Percentiles rank a stretch among this genome's conserved stretches.
These are phyloP conservation scores for Calycina herbarum DNA, from an alignment of 2,329 filamentous ascomycete species.

Conservation along the genomic window DNA sequence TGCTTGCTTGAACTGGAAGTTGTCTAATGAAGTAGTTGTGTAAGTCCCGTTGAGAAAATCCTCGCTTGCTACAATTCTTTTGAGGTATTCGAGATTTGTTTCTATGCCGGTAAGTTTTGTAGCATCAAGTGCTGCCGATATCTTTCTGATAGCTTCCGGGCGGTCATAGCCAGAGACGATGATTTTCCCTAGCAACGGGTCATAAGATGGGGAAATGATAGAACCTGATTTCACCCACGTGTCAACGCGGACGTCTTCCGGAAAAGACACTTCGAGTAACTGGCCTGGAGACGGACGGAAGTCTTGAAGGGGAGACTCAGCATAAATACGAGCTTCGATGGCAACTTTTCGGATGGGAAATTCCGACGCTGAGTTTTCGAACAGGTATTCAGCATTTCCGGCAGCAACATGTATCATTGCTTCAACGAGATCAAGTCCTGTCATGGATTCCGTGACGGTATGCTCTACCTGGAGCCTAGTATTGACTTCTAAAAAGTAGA, in stretches of 20 bases:
- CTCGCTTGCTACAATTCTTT: slow-evolving; percentile 14
- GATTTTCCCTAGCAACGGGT: slow-evolving; percentile 75
- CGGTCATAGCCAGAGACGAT: slow-evolving; percentile 62
- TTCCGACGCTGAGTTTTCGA: slow-evolving; percentile 20
- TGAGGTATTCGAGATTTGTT: slow-evolving; percentile 50
- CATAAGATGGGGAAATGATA: slow-evolving; percentile 72
- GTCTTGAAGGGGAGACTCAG: slow-evolving; percentile 64
- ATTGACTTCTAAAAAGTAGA: slow-evolving; percentile 30
- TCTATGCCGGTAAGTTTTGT: slow-evolving; percentile 53
- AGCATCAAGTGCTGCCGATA: slow-evolving; percentile 59
- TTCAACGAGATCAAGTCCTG: slow-evolving; percentile 29
- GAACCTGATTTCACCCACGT: slow-evolving; percentile 70
- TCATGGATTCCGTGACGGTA: slow-evolving; percentile 26
- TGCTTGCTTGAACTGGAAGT: slow-evolving; percentile 33
- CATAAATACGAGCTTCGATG: slow-evolving; percentile 72
- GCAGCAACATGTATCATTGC: slow-evolving; percentile 33
- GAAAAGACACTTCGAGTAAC: slow-evolving; percentile 39
- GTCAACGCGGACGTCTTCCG: slow-evolving; percentile 55
- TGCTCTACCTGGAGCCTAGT: slow-evolving; percentile 31
- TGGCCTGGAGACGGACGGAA: slow-evolving; percentile 58
- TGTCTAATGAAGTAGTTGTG: slow-evolving; percentile 40
- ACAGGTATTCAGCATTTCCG: slow-evolving; percentile 45
- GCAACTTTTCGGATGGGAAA: slow-evolving; percentile 59
- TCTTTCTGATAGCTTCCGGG: slow-evolving; percentile 61
- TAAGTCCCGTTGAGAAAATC: slow-evolving; percentile 38